phyloP scores from a whole-genome alignment of 116 monocot genomes.

The Dioscorea cayenensis region DNA sequence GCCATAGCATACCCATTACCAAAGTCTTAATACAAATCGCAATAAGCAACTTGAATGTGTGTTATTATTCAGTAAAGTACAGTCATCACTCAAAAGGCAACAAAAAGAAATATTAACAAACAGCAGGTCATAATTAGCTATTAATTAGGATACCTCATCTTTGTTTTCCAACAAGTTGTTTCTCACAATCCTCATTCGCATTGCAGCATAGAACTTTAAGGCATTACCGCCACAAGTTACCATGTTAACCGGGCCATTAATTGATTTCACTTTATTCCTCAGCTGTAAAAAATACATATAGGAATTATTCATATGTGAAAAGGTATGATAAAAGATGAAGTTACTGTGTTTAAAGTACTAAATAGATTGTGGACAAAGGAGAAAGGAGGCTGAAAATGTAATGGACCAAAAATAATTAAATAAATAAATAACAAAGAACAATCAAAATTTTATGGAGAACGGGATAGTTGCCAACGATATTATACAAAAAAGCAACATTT shows the following conservation, averaged over 20 bases:
- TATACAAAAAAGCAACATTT: too few species aligned
- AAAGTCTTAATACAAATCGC: too few species aligned
- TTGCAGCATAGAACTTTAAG: constrained; percentile 71
- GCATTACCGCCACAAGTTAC: constrained; percentile 84
- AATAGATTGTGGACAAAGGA: not conserved
- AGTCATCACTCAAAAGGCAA: too few species aligned
- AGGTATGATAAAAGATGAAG: not conserved
- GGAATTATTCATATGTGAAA: not conserved
- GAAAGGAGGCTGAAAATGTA: not conserved
- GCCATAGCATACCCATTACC: too few species aligned
- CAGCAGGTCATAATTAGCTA: too few species aligned
- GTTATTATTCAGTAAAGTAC: too few species aligned
- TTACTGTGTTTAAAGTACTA: not conserved
- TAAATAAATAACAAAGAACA: not conserved
- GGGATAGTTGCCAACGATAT: too few species aligned
- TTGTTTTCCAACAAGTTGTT: constrained; percentile 38
- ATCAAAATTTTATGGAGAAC: not conserved
- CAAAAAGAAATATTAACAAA: too few species aligned
- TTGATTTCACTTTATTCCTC: constrained; percentile 33
- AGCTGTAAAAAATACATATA: constrained; percentile 33
- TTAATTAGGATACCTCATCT: constrained; percentile 39
- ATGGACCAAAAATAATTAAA: not conserved
- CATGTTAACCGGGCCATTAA: constrained; percentile 26
- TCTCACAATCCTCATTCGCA: constrained; percentile 61
- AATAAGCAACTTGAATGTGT: too few species aligned